phyloP scores from a whole-genome alignment of 345 rosid species.

The Microthlaspi erraticum region DNA sequence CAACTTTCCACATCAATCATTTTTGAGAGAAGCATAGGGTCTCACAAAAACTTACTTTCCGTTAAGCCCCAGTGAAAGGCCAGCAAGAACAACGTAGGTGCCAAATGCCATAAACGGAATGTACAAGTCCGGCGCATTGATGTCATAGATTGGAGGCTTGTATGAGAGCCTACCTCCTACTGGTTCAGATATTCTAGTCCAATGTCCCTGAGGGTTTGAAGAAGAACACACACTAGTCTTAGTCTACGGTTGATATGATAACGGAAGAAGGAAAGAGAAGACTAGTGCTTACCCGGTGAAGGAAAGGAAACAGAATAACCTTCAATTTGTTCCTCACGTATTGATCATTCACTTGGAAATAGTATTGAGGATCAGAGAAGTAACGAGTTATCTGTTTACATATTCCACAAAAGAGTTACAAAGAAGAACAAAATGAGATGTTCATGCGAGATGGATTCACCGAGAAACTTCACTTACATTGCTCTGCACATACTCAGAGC shows the following conservation, averaged over 20 bases:
- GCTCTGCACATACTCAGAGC: constrained; percentile 67
- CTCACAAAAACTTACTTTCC: constrained; percentile 56
- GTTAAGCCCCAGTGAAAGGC: constrained; percentile 61
- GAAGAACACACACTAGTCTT: constrained; percentile 5
- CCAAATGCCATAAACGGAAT: constrained; percentile 79
- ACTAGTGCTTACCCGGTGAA: constrained; percentile 49
- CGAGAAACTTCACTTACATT: constrained; percentile 48
- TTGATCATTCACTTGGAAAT: constrained; percentile 64
- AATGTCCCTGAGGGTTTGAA: constrained; percentile 55
- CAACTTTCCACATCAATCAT: not conserved
- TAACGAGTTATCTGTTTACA: constrained; percentile 55
- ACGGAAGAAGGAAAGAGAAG: constrained; percentile 14
- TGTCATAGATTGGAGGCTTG: constrained; percentile 70
- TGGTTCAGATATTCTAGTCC: constrained; percentile 75
- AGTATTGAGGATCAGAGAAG: constrained; percentile 67
- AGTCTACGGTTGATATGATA: not conserved
- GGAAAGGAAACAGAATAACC: constrained; percentile 58
- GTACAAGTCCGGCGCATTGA: constrained; percentile 81
- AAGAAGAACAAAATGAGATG: not conserved
- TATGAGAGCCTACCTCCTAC: constrained; percentile 72
- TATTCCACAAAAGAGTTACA: not conserved
- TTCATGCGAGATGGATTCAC: not conserved
- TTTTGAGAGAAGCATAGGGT: not conserved
- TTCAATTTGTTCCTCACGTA: constrained; percentile 63
- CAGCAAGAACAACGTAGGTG: constrained; percentile 71